These are phyloP conservation scores for Gracilariopsis chorda DNA, from an alignment of 23 red algal genomes.

Conservation along the genomic window DNA sequence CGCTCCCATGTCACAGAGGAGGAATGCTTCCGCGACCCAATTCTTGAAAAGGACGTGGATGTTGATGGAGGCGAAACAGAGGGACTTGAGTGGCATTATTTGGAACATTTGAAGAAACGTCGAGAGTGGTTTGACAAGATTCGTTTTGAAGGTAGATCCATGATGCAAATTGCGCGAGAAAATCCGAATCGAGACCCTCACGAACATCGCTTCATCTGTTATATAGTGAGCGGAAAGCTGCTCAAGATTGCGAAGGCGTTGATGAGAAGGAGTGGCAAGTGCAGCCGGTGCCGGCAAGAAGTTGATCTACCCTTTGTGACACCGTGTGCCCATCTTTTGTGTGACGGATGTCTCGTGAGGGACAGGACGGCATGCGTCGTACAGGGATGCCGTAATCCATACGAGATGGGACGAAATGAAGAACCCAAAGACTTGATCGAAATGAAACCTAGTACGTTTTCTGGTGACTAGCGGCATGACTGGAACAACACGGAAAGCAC, in stretches of 20 bases:
- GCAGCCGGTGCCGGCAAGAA: neutral
- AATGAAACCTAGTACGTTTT: slow-evolving; percentile 66
- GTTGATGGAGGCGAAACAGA: neutral
- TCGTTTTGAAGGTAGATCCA: neutral
- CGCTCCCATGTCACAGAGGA: neutral
- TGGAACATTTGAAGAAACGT: neutral
- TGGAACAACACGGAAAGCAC: slow-evolving; percentile 69
- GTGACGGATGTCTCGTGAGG: slow-evolving; percentile 29
- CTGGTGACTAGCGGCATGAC: slow-evolving; percentile 29
- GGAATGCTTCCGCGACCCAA: slow-evolving; percentile 35
- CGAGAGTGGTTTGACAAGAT: neutral
- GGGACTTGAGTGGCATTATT: neutral
- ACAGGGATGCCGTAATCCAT: neutral
- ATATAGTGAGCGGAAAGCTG: slow-evolving; percentile 28
- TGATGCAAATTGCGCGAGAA: neutral
- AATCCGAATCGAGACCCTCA: neutral
- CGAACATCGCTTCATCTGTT: neutral
- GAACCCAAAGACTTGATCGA: slow-evolving; percentile 87
- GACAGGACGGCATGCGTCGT: slow-evolving; percentile 22
- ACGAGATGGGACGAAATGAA: neutral
- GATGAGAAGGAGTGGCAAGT: neutral
- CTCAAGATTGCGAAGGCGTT: slow-evolving; percentile 22
- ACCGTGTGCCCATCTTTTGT: slow-evolving; percentile 54
- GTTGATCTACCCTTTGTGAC: slow-evolving; percentile 26
- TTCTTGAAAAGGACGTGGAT: neutral